A percentile compares a stretch with the other conserved stretches of the same genome.
Evolutionary conservation across 1,284 basidiomycete species (phyloP).

Genomic region (Ceratobasidium sp.): DNA sequence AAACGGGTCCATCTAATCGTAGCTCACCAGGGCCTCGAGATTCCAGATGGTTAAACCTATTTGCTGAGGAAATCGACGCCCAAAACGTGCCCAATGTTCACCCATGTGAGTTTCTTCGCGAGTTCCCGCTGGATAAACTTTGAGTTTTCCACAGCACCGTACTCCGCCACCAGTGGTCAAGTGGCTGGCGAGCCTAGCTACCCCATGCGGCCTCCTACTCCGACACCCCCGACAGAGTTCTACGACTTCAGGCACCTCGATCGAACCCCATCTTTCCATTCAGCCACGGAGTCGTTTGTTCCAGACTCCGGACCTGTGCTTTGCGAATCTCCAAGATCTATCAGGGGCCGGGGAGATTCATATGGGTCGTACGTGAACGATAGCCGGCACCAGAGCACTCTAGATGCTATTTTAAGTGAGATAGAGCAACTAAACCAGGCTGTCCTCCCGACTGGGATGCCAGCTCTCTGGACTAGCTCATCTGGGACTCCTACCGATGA

Average conservation of each 20-base stretch:
- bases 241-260: slow-evolving; percentile 27
- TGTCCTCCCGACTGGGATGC: neutral
- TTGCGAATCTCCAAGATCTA: slow-evolving; percentile 18
- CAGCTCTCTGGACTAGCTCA: neutral
- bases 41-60: neutral
- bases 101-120: neutral
- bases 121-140: neutral
- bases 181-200: neutral
- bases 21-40: neutral
- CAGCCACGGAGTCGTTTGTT: neutral
- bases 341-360: neutral
- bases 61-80: neutral
- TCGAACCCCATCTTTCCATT: neutral
- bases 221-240: neutral
- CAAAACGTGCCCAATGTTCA: neutral
- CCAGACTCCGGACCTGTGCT: neutral
- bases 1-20: neutral
- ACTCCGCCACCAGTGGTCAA: neutral
- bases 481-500: slow-evolving; percentile 3
- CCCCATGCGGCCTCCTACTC: neutral
- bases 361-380: neutral
- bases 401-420: neutral
- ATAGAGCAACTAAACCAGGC: neutral
- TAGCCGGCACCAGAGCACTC: neutral
- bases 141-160: neutral